These are phyloP conservation scores for Trichoderma brevicompactum DNA, from an alignment of 2,329 filamentous ascomycete species.

Conservation along the genomic window DNA sequence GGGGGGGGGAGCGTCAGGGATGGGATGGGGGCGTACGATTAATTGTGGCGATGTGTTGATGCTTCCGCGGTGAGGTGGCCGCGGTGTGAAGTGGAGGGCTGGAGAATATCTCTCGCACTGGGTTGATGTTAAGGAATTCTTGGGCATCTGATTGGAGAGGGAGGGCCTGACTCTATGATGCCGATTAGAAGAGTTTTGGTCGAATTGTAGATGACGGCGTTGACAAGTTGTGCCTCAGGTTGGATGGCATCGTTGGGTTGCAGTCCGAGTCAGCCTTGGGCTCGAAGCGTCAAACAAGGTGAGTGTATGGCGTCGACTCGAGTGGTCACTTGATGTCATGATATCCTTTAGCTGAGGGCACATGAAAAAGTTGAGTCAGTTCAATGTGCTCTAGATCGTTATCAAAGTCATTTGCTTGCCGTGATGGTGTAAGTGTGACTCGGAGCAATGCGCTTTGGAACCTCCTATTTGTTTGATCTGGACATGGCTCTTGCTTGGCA, in stretches of 20 bases:
- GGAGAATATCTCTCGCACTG: conserved; percentile 6
- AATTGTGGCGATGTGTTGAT: conserved; percentile 12
- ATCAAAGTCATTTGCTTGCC: background rate
- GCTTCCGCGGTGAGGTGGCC: background rate
- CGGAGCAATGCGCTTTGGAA: too few relatives aligned
- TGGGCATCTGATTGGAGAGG: conserved; percentile 2
- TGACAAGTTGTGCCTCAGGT: conserved; percentile 2
- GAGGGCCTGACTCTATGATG: background rate
- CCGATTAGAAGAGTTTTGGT: background rate
- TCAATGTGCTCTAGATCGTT: background rate
- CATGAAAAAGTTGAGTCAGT: background rate
- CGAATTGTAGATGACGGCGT: background rate
- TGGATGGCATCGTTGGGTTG: background rate
- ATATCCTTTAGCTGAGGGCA: background rate
- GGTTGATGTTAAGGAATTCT: conserved; percentile 9
- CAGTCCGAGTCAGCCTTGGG: conserved; percentile 20
- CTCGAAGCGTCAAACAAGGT: background rate
- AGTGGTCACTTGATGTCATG: conserved; percentile 5
- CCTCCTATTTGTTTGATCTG: background rate
- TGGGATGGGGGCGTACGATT: conserved; percentile 8
- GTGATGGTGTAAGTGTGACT: conserved; percentile 7
- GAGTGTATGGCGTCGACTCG: background rate
- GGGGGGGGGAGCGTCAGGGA: background rate
- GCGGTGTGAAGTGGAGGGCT: background rate
- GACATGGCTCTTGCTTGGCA: background rate